A percentile compares a stretch with the other conserved stretches of the same genome.
Conservation (phyloP, 1,139 yeast species). For the Hansenula lynferdii region DNA sequence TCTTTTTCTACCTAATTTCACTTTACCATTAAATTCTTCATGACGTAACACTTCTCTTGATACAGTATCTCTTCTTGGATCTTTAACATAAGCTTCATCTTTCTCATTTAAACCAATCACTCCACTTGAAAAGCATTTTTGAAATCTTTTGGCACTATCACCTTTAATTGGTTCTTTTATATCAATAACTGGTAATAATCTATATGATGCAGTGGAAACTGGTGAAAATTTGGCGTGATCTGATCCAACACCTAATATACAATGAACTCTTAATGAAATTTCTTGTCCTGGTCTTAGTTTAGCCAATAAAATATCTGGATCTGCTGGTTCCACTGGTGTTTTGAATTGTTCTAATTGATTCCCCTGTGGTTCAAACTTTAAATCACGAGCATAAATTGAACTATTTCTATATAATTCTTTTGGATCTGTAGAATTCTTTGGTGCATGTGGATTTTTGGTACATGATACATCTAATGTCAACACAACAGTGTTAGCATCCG, state of each 20-base stretch:
- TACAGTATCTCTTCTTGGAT: slow-evolving; percentile 92
- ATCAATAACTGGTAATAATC: slow-evolving; percentile 88
- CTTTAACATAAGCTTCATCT: slow-evolving; percentile 77
- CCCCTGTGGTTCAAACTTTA: slow-evolving; percentile 90
- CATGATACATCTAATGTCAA: slow-evolving; percentile 78
- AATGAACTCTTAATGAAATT: slow-evolving; percentile 84
- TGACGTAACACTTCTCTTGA: slow-evolving; percentile 95
- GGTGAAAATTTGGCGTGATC: slow-evolving; percentile 99
- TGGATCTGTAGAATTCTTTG: slow-evolving; percentile 76
- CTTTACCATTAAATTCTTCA: slow-evolving; percentile 83
- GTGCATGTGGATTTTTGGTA: slow-evolving; percentile 80
- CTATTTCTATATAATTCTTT: slow-evolving; percentile 78
- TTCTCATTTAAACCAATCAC: slow-evolving; percentile 71
- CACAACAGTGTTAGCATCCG: slow-evolving; percentile 87
- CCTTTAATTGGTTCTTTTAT: slow-evolving; percentile 74
- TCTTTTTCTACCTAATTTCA: slow-evolving; percentile 83
- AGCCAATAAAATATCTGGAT: slow-evolving; percentile 85
- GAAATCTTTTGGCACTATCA: slow-evolving; percentile 70
- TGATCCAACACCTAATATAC: slow-evolving; percentile 85
- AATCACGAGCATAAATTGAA: slow-evolving; percentile 81
- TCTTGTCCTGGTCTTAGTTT: slow-evolving; percentile 97
- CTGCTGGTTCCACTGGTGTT: slow-evolving; percentile 70
- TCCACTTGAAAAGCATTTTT: slow-evolving; percentile 89
- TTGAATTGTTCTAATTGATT: slow-evolving; percentile 68
- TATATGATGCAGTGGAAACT: slow-evolving; percentile 94